These are phyloP conservation scores for Ambrosiella beaveri DNA, from an alignment of 2,329 filamentous ascomycete genomes.

Conservation along the genomic window DNA sequence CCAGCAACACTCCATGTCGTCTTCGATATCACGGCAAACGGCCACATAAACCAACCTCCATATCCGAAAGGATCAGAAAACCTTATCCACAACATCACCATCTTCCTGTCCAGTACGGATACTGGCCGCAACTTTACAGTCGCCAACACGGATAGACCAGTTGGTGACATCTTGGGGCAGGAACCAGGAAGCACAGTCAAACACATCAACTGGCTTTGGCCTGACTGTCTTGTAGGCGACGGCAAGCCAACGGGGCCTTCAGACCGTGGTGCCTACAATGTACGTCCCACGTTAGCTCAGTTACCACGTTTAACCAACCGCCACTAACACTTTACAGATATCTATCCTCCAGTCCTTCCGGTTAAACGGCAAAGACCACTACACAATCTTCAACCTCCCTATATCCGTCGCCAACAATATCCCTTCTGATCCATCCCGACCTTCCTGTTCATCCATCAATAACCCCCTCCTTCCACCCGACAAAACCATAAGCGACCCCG, in stretches of 20 bases:
- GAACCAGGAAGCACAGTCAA: slow-evolving; percentile 54
- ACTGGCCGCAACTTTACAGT: slow-evolving; percentile 51
- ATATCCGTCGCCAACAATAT: slow-evolving; percentile 53
- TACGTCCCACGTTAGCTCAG: slow-evolving; percentile 17
- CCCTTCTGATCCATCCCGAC: slow-evolving; percentile 21
- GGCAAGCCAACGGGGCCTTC: slow-evolving; percentile 28
- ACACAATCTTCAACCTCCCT: slow-evolving; percentile 55
- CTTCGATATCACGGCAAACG: slow-evolving; percentile 49
- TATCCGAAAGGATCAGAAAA: slow-evolving; percentile 32
- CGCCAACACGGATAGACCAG: slow-evolving; percentile 40
- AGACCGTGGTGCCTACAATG: slow-evolving; percentile 48
- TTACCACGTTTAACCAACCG: background rate
- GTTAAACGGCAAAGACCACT: slow-evolving; percentile 44
- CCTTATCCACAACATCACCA: slow-evolving; percentile 44
- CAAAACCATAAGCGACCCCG: slow-evolving; percentile 21
- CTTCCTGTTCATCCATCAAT: slow-evolving; percentile 31
- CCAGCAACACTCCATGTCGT: slow-evolving; percentile 43
- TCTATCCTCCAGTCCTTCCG: slow-evolving; percentile 55
- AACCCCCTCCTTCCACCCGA: slow-evolving; percentile 33
- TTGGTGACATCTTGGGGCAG: slow-evolving; percentile 45
- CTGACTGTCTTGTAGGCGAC: slow-evolving; percentile 47
- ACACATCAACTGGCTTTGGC: slow-evolving; percentile 57
- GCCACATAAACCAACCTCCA: slow-evolving; percentile 36
- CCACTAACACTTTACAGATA: slow-evolving; percentile 26
- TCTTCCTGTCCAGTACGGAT: slow-evolving; percentile 49